A percentile compares a stretch with the other conserved stretches of the same genome.
Conservation (phyloP, 768 basidiomycete genomes). For the Kwoniella dendrophila region DNA sequence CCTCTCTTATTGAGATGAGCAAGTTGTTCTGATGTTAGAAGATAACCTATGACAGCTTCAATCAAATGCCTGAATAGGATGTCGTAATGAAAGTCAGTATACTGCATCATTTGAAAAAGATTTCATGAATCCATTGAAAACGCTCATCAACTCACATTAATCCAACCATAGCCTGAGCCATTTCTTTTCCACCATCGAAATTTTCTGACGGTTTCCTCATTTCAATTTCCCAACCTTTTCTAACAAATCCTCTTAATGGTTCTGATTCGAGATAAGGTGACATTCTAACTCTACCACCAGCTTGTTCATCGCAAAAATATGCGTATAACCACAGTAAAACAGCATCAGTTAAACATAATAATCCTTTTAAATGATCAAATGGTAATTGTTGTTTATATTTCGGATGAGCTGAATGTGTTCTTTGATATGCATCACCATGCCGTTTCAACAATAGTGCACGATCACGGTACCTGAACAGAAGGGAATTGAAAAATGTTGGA, state of each 20-base stretch:
- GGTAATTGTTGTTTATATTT: conserved; percentile 26
- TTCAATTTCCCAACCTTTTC: conserved; percentile 35
- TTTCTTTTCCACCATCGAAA: conserved; percentile 27
- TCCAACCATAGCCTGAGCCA: conserved; percentile 44
- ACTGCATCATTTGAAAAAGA: too few relatives aligned
- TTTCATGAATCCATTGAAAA: too few relatives aligned
- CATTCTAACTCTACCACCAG: conserved; percentile 22
- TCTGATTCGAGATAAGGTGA: conserved; percentile 31
- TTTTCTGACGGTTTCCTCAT: conserved; percentile 25
- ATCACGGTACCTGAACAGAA: conserved; percentile 35
- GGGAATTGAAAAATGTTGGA: neutral
- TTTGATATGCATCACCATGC: conserved; percentile 44
- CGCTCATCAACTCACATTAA: conserved; percentile 46
- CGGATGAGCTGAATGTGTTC: conserved; percentile 22
- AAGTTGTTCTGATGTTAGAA: conserved; percentile 35
- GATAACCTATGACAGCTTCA: conserved; percentile 44
- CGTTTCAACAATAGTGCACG: conserved; percentile 42
- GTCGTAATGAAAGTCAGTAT: too few relatives aligned
- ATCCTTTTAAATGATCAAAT: conserved; percentile 35
- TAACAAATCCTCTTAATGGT: conserved; percentile 34
- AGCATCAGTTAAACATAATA: conserved; percentile 44
- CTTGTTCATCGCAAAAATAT: conserved; percentile 47
- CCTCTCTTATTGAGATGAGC: conserved; percentile 25
- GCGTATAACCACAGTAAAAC: conserved; percentile 44
- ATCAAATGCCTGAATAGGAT: conserved; percentile 44